Conservation (phyloP, 2,329 filamentous ascomycete genomes). For the Botrytis sinoallii region DNA sequence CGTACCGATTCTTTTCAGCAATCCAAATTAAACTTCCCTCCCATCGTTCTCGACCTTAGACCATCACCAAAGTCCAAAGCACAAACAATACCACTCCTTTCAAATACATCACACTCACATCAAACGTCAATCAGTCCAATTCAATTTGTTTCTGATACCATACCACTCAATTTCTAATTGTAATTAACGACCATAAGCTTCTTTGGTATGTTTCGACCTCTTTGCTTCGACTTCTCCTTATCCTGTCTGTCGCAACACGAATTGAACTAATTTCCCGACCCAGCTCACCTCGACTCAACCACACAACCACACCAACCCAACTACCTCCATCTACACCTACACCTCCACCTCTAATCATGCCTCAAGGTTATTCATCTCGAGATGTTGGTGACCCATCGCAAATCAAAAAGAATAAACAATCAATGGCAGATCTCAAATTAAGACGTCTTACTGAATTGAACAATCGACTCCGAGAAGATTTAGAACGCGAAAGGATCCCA, state of each 20-base stretch:
- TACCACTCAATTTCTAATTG: slow-evolving; percentile 2
- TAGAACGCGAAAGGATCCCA: slow-evolving; percentile 92
- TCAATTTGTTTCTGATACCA: background rate
- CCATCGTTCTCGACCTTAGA: slow-evolving; percentile 6
- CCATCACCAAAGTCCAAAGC: background rate
- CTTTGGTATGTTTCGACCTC: slow-evolving; percentile 4
- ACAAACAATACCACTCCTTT: slow-evolving; percentile 12
- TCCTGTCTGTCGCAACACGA: slow-evolving; percentile 6
- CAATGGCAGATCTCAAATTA: slow-evolving; percentile 97
- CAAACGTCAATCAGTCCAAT: background rate
- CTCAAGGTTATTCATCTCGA: slow-evolving; percentile 65
- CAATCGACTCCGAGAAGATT: slow-evolving; percentile 89
- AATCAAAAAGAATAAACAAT: slow-evolving; percentile 93
- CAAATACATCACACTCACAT: background rate
- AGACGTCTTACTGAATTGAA: slow-evolving; percentile 95
- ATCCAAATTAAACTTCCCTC: slow-evolving; percentile 12
- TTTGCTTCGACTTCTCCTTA: slow-evolving; percentile 11
- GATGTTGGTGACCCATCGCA: slow-evolving; percentile 66
- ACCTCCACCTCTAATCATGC: slow-evolving; percentile 39
- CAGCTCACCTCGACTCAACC: background rate
- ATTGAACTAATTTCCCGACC: slow-evolving; percentile 12
- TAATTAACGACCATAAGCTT: background rate
- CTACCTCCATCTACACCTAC: background rate
- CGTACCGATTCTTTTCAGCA: slow-evolving; percentile 6
- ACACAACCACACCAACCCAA: background rate